Conservation (phyloP, 352 stramenopile species). For the Phytophthora chlamydospora region DNA sequence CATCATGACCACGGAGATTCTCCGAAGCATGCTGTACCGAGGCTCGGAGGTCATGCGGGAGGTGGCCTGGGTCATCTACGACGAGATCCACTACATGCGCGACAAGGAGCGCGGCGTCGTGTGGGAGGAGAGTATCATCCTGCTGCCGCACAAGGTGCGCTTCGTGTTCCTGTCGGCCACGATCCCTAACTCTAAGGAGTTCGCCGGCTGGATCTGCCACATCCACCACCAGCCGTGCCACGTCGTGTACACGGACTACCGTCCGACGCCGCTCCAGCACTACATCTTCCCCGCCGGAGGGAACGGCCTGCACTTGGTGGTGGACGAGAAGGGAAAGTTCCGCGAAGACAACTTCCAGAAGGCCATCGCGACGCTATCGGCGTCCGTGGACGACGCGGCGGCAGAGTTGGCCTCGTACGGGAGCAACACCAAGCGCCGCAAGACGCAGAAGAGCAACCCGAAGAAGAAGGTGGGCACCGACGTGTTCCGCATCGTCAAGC, state of each 20-base stretch:
- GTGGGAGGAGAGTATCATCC: constrained; percentile 99
- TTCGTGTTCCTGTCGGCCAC: constrained; percentile 99
- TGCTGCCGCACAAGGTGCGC: constrained; percentile 97
- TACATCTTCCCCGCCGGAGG: constrained; percentile 98
- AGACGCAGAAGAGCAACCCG: constrained; percentile 54
- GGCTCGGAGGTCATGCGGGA: constrained; percentile 98
- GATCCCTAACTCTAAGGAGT: constrained; percentile 98
- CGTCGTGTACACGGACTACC: constrained; percentile 99
- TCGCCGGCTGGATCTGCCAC: constrained; percentile 97
- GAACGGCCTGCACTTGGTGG: constrained; percentile 98
- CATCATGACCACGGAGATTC: constrained; percentile 98
- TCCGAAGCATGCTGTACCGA: constrained; percentile 98
- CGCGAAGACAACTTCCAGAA: constrained; percentile 97
- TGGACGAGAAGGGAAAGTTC: constrained; percentile 99
- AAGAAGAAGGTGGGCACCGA: constrained; percentile 96
- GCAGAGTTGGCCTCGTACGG: constrained; percentile 84
- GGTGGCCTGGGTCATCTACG: constrained; percentile 99
- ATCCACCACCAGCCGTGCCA: constrained; percentile 99
- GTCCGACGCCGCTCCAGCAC: constrained; percentile 98
- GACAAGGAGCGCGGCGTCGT: constrained; percentile 98
- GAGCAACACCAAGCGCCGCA: constrained; percentile 75
- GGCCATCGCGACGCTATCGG: constrained; percentile 85
- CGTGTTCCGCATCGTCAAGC: constrained; percentile 97
- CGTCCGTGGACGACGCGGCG: constrained; percentile 60
- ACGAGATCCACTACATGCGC: constrained; percentile 99